Evolutionary conservation across 495 filamentous ascomycete genomes (phyloP), one percentile per base, ranked within the genome.

Genomic region (Neurospora sp.): DNA sequence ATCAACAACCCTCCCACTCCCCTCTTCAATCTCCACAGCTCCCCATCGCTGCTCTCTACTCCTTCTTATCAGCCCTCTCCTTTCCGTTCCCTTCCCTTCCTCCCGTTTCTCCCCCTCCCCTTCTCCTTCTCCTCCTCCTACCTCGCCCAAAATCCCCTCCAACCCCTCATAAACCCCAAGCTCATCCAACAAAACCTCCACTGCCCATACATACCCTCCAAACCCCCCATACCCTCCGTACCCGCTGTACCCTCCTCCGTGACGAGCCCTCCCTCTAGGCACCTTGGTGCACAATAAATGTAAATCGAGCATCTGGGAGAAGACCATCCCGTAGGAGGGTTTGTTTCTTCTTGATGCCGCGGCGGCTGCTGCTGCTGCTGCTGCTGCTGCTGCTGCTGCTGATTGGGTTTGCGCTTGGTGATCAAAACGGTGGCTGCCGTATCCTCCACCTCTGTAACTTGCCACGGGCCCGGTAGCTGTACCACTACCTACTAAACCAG

Each of bases 121-220:
- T 14, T 31, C 8, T 1, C 7, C 20, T 39, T 3, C 3, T 27
- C 59, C 5, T 16, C 3, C 20, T 6, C 9, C n/a, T 10, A 7
- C 0, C 12, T 44, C 0, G 1, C 7, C 27, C 12, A 66, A 66
- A 66, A 18, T 0, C 12, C 2, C 39, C 3, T 69, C 53, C 14
- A 31, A 46, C 12, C 46, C 66, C 14, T 72, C 68, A 74, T 75
- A 82, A 14, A 79, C 74, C 31, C 83, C 83, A 9, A 81, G 22
- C 74, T 84, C 82, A 70, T 86, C 84, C 4, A 84, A 61, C 74
- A 86, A 59, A n/a, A 84, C 80, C 77, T 86, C 84, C 16, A 85
- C 79, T 9, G 81, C 78, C 83, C 84, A 85, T 7, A 74, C 39
- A 39, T 73, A 78, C 27, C 74, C 20, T 68, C 69, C 14, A 8